A percentile compares a stretch with the other conserved stretches of the same genome.
phyloP scores from a whole-genome alignment of 768 basidiomycete species.

The Strobilomyces confusus region DNA sequence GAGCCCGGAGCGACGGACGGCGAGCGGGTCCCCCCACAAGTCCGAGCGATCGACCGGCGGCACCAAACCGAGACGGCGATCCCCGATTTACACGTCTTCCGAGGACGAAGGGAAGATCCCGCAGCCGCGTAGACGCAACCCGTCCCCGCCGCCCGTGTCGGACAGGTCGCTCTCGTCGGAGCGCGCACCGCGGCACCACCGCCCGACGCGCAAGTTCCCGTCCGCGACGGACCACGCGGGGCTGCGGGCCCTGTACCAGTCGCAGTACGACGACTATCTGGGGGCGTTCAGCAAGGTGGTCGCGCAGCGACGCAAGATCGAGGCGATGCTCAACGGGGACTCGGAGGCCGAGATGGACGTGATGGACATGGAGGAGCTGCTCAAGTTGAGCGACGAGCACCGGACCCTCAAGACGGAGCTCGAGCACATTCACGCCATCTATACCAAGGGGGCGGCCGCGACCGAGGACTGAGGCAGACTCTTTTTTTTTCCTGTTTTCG shows the following conservation, averaged over 20 bases:
- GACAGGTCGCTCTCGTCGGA: slow-evolving; percentile 23
- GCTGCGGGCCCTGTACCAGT: slow-evolving; percentile 51
- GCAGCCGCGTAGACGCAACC: slow-evolving; percentile 24
- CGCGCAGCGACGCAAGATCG: slow-evolving; percentile 48
- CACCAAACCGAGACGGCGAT: slow-evolving; percentile 45
- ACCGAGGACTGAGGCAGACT: neutral
- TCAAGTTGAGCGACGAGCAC: slow-evolving; percentile 42
- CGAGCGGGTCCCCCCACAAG: slow-evolving; percentile 8
- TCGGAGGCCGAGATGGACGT: slow-evolving; percentile 54
- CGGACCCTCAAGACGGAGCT: slow-evolving; percentile 50
- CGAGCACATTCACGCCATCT: slow-evolving; percentile 43
- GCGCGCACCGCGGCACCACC: slow-evolving; percentile 19
- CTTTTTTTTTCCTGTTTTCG: neutral
- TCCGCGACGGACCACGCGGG: slow-evolving; percentile 46
- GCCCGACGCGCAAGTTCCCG: slow-evolving; percentile 31
- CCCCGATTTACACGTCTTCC: slow-evolving; percentile 65
- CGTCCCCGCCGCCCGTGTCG: slow-evolving; percentile 26
- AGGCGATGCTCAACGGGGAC: slow-evolving; percentile 50
- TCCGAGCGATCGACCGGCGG: slow-evolving; percentile 18
- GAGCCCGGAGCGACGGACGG: slow-evolving; percentile 10
- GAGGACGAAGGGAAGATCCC: slow-evolving; percentile 52
- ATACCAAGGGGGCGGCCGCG: slow-evolving; percentile 21
- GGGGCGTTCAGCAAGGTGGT: slow-evolving; percentile 42
- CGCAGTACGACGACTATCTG: slow-evolving; percentile 51
- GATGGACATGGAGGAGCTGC: slow-evolving; percentile 50